Conservation (phyloP, 768 basidiomycete genomes). For the Suillus weaverae region DNA sequence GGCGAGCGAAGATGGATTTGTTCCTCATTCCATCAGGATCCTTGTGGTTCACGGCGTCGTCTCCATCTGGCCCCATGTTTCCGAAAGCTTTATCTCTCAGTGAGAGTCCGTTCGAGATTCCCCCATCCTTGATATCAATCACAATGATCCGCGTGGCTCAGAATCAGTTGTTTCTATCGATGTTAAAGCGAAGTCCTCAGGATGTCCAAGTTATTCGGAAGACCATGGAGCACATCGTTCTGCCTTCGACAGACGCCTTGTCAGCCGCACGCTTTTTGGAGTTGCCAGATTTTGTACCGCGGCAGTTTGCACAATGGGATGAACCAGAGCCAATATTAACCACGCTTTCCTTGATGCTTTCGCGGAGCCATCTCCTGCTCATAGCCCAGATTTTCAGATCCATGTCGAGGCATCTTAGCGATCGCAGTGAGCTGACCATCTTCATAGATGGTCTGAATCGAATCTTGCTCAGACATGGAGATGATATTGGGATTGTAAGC, state of each 20-base stretch:
- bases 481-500: constrained; percentile 75
- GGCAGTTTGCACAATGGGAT: constrained; percentile 16
- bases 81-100: constrained; percentile 43
- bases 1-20: constrained; percentile 68
- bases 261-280: constrained; percentile 36
- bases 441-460: constrained; percentile 72
- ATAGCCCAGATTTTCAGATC: constrained; percentile 70
- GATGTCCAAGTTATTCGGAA: constrained; percentile 70
- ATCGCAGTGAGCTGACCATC: constrained; percentile 63
- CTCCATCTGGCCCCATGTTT: constrained; percentile 63
- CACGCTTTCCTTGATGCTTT: constrained; percentile 58
- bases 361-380: constrained; percentile 68
- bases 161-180: constrained; percentile 62
- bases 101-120: constrained; percentile 40
- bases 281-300: constrained; percentile 49
- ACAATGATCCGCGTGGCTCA: constrained; percentile 69
- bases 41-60: constrained; percentile 62
- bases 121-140: constrained; percentile 49
- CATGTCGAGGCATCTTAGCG: constrained; percentile 69
- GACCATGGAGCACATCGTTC: constrained; percentile 56
- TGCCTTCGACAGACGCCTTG: constrained; percentile 46
- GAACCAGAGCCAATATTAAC: constrained; percentile 27
- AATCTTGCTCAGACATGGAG: constrained; percentile 64
- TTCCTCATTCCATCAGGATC: constrained; percentile 70
- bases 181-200: constrained; percentile 65